Conservation (phyloP, 371 early-diverging fungal species). For the Mucor ambiguus region DNA sequence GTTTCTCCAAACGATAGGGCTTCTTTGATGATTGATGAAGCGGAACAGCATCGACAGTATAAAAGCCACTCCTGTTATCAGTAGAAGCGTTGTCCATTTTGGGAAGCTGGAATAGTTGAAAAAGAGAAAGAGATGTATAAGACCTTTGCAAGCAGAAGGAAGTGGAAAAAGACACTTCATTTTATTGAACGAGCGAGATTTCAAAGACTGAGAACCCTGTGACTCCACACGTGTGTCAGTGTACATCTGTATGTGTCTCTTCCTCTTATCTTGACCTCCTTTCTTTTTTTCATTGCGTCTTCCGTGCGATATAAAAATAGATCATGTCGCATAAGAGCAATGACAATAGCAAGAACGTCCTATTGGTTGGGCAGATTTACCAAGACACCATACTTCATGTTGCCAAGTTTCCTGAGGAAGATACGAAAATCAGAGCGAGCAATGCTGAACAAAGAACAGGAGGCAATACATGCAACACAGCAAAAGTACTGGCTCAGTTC, state of each 20-base stretch:
- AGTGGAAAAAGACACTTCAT: neutral
- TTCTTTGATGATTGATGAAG: constrained; percentile 28
- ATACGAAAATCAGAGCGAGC: constrained; percentile 58
- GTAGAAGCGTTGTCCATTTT: constrained; percentile 4
- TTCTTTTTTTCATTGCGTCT: constrained; percentile 3
- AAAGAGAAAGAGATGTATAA: neutral
- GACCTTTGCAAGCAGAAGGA: neutral
- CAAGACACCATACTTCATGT: constrained; percentile 57
- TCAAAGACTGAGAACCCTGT: constrained; percentile 13
- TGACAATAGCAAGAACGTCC: constrained; percentile 13
- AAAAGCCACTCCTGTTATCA: constrained; percentile 16
- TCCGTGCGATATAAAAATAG: constrained; percentile 1
- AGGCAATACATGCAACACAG: constrained; percentile 70
- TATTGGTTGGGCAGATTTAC: constrained; percentile 55
- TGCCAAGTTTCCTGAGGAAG: constrained; percentile 58
- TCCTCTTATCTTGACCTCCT: neutral
- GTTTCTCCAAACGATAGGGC: constrained; percentile 39
- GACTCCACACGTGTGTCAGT: constrained; percentile 13
- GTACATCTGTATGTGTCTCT: neutral
- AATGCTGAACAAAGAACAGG: constrained; percentile 62
- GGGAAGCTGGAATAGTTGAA: neutral
- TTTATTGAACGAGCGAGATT: constrained; percentile 9
- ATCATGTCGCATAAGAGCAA: neutral
- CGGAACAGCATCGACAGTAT: constrained; percentile 18
- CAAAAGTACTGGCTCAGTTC: constrained; percentile 57